Base-by-base conservation (phyloP, 2,329 filamentous ascomycete genomes). In the Geosmithia putterillii region DNA sequence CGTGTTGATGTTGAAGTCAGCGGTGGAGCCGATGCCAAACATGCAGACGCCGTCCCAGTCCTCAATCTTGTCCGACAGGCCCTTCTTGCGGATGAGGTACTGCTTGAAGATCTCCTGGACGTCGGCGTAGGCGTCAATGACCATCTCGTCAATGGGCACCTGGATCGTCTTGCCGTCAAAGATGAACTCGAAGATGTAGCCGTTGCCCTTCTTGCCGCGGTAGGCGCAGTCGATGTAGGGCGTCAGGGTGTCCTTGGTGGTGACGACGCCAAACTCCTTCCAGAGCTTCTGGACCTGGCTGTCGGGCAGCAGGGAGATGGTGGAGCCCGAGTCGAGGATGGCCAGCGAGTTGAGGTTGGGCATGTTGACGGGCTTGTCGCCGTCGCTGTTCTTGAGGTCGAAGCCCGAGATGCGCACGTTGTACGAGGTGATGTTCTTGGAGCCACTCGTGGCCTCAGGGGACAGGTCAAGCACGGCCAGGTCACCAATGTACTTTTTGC, bases 281-380 rank as follows among this genome's bases (percentile, higher is more conserved):
- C 70, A 73, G 21, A 80, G 59, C 44, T 66, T 54, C 21, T 61
- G 47, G 12, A 73, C 73, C 23, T 86, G 61, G 43, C 71, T 64
- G 44, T 75, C 67, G 1, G 83, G 84, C 1, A 89, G 63, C 50
- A 84, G 83, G 53, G 71, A 79, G 49, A 86, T 66, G 15, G 79
- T 85, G 34, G 79, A 82, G 37, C 84, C 84, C 1, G 82, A 85
- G 60, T 89, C 84, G 42, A 89, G 73, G 15, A 88, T 70, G 17
- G 80, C 82, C 9, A 73, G 62, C 20, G 72, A 59, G 3, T 73
- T 63, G 45, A 67, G 48, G 42, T 47, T 50, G 22, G 51, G 43
- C 20, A 66, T 53, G 17, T 61, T 56, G 41, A 67, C 48, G n/a
- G 57, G 44, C 10, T 46, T 39, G 22, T 51, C 40, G 3, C 45